Evolutionary conservation across 2,329 filamentous ascomycete species (phyloP).

Genomic region (Alternaria infectoria): DNA sequence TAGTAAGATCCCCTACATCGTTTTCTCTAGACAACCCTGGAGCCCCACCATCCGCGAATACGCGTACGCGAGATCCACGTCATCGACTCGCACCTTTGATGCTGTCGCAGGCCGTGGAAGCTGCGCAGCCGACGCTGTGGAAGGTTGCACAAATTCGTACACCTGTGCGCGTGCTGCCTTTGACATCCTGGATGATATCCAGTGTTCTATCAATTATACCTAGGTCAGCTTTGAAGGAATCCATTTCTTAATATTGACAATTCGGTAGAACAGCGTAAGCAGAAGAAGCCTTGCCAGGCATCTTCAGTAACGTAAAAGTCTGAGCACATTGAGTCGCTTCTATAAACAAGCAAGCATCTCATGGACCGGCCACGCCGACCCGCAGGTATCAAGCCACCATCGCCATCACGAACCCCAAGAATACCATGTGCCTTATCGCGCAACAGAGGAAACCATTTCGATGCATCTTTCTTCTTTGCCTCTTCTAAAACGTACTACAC

Average conservation of each 20-base stretch:
- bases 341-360: background rate
- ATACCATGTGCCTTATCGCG: background rate
- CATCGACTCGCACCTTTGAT: constrained; percentile 16
- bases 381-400: background rate
- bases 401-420: background rate
- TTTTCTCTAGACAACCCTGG: constrained; percentile 8
- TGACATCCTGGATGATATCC: background rate
- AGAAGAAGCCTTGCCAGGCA: background rate
- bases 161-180: background rate
- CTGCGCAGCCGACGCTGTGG: background rate
- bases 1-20: background rate
- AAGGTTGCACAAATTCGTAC: background rate
- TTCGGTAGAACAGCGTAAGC: background rate
- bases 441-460: too few species aligned
- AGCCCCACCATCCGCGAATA: constrained; percentile 34
- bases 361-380: background rate
- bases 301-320: background rate
- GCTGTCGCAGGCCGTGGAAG: background rate
- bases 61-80: constrained; percentile 35
- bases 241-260: background rate
- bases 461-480: background rate
- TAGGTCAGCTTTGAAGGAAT: background rate
- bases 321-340: background rate
- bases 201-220: background rate
- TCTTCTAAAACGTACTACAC: background rate